phyloP scores from a whole-genome alignment of 345 rosid genomes.

The Anastatica hierochuntica region DNA sequence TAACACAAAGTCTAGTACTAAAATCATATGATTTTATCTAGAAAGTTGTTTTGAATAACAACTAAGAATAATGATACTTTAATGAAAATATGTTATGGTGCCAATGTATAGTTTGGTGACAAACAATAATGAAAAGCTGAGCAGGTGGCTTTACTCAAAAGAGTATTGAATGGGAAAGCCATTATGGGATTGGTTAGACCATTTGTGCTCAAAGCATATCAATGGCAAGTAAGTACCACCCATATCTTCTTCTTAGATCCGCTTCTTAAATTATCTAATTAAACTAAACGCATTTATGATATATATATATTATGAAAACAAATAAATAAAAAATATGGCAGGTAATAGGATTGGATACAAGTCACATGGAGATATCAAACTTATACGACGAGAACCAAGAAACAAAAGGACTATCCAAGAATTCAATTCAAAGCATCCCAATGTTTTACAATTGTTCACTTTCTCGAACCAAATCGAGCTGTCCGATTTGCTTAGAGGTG shows the following conservation, averaged over 20 bases:
- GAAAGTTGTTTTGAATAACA: neutral
- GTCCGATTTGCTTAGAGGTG: slow-evolving; percentile 78
- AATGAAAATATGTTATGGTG: neutral
- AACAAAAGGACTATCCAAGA: slow-evolving; percentile 33
- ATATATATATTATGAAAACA: too few species aligned
- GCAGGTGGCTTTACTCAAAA: slow-evolving; percentile 52
- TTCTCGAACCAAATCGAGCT: slow-evolving; percentile 18
- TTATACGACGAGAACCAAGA: slow-evolving; percentile 41
- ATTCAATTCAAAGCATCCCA: slow-evolving; percentile 38
- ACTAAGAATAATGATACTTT: neutral
- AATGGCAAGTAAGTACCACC: slow-evolving; percentile 63
- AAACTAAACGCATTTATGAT: too few species aligned
- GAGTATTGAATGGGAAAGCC: slow-evolving; percentile 63
- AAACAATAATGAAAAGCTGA: neutral
- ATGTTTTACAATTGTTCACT: slow-evolving; percentile 10
- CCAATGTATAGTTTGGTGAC: neutral
- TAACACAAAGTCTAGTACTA: neutral
- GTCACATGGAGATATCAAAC: slow-evolving; percentile 45
- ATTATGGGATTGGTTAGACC: slow-evolving; percentile 74
- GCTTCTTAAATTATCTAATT: too few species aligned
- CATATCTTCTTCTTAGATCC: neutral
- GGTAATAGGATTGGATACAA: slow-evolving; percentile 44
- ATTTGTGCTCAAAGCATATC: slow-evolving; percentile 74
- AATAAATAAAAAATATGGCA: slow-evolving; percentile 5
- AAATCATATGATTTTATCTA: neutral